These are phyloP conservation scores for Boletus pseudopeckii DNA, from an alignment of 768 basidiomycete genomes.

Conservation along the genomic window DNA sequence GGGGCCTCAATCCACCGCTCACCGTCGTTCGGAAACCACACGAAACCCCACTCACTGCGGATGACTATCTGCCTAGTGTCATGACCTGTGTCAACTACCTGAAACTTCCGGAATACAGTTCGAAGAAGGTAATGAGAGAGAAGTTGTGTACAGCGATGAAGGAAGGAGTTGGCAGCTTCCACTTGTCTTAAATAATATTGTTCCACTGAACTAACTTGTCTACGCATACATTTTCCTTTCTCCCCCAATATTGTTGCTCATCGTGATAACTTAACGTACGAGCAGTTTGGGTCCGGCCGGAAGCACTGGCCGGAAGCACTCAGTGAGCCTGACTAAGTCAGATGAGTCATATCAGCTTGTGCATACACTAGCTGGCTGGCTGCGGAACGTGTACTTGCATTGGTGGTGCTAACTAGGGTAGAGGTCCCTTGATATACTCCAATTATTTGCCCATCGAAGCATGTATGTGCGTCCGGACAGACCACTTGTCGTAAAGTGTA, in stretches of 20 bases:
- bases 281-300: too few species aligned
- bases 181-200: constrained; percentile 67
- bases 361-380: neutral
- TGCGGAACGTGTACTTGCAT: constrained; percentile 27
- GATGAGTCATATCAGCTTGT: constrained; percentile 9
- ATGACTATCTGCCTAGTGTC: constrained; percentile 94
- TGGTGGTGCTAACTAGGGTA: neutral
- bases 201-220: constrained; percentile 20
- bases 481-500: constrained; percentile 80
- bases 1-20: constrained; percentile 86
- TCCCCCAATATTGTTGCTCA: constrained; percentile 12
- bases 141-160: constrained; percentile 83
- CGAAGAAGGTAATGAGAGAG: constrained; percentile 77
- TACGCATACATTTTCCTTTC: constrained; percentile 14
- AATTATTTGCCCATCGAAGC: constrained; percentile 6
- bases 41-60: constrained; percentile 84
- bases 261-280: too few species aligned
- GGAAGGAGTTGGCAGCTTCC: constrained; percentile 96
- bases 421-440: constrained; percentile 2
- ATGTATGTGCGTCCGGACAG: constrained; percentile 60
- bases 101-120: constrained; percentile 94
- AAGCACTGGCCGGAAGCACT: too few species aligned
- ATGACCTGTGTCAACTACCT: constrained; percentile 99
- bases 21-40: constrained; percentile 98
- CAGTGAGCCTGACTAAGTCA: too few species aligned